phyloP scores from a whole-genome alignment of 805 yeast genomes.

The Wickerhamomyces chambardii region DNA sequence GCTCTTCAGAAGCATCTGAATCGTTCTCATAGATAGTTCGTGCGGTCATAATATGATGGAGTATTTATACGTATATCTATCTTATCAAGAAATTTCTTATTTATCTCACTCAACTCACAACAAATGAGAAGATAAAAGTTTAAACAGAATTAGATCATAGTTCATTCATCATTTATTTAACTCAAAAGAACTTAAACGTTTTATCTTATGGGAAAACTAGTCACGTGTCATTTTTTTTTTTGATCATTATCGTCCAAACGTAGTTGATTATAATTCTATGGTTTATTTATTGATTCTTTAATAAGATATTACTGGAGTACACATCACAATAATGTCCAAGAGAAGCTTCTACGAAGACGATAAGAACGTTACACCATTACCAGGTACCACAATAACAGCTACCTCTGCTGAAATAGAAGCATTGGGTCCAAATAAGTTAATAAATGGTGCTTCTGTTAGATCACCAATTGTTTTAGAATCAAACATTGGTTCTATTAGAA shows the following conservation, averaged over 20 bases:
- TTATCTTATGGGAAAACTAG: no score
- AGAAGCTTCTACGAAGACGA: conserved; percentile 45
- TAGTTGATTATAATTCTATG: conserved; percentile 1
- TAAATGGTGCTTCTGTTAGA: conserved; percentile 50
- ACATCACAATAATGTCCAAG: conserved; percentile 6
- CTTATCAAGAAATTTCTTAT: no score
- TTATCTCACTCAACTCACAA: no score
- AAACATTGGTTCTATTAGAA: conserved; percentile 39
- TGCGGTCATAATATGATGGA: no score
- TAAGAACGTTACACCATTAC: conserved; percentile 32
- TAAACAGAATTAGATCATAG: no score
- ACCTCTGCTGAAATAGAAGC: conserved; percentile 30
- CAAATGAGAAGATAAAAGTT: no score
- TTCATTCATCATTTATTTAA: no score
- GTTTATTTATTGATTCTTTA: conserved; percentile 1
- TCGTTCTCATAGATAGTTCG: no score
- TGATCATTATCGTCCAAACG: conserved; percentile 9
- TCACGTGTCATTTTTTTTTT: conserved; percentile 14
- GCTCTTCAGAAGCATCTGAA: no score
- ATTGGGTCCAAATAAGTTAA: conserved; percentile 36
- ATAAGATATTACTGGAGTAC: no score
- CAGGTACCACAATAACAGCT: conserved; percentile 40
- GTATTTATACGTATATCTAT: no score
- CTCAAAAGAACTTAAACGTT: no score
- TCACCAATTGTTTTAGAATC: conserved; percentile 40